Base-by-base conservation (phyloP, 2,329 filamentous ascomycete species). In the Juglanconis oblonga region DNA sequence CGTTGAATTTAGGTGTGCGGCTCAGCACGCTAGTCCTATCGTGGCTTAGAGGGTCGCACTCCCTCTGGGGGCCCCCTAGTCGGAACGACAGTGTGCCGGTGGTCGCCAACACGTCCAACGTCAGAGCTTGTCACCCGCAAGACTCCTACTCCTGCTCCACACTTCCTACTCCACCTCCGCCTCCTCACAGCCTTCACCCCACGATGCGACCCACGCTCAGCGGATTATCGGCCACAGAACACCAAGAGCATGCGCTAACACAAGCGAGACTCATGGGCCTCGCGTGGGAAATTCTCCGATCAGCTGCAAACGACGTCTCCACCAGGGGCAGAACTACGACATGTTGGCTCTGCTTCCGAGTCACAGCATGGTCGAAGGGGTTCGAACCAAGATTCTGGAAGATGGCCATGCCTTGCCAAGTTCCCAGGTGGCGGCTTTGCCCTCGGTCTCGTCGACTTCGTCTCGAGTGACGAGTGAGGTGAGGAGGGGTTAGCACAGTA, bases 1-100 rank as follows among this genome's bases (percentile, higher is more conserved):
- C 62, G 59, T 62, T 64, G 62, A 62, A 62, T 62, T 64, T 64
- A 53, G 62, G 56, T 58, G 44, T 55, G 61, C 33, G 58, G 61
- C 61, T 63, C 53, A 33, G 5, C 10, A 14, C 33, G 52, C 58
- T 58, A 58, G 40, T 32, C 58, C 51, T 38, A 8, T 40, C 36
- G 1, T 35, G 50, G 61, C 32, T 31, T 52, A 45, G 36, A 3
- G 8, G 10, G 48, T 8, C 14, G 40, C 53, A 9, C 53, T 17
- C 4, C 8, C 14, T 11, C 31, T 33, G 32, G 4, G 44, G 8
- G 3, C 10, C 10, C 38, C 38, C 38, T 42, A 42, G 44, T 14
- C 59, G 59, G 56, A 54, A 57, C 49, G 54, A 50, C 24, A 17
- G 5, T 32, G 38, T 60, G 31, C 61, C 61, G 56, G 52, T 42